These are phyloP conservation scores for Leishmania tarentolae DNA, from an alignment of 208 protist species.

Conservation along the genomic window DNA sequence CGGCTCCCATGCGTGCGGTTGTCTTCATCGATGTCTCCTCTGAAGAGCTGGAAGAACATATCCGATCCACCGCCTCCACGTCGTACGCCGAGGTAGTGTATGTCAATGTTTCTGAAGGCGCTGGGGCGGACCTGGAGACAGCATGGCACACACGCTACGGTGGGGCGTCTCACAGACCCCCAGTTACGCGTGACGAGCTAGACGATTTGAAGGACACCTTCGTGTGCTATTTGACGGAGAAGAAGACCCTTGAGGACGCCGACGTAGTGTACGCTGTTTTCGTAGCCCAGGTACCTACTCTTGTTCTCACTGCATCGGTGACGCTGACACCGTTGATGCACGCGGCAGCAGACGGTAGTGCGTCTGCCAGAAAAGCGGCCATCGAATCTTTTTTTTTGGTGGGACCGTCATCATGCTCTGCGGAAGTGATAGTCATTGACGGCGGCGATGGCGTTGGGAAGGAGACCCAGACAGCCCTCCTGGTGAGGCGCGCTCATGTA, in stretches of 20 bases:
- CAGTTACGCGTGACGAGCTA: conserved; percentile 8
- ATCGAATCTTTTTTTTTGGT: conserved; percentile 41
- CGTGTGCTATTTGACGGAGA: conserved; percentile 71
- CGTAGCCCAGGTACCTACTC: conserved; percentile 44
- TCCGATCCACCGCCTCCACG: conserved; percentile 15
- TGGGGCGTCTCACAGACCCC: neutral
- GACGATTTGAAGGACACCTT: conserved; percentile 29
- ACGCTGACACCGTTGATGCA: conserved; percentile 43
- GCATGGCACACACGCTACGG: conserved; percentile 27
- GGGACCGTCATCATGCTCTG: neutral
- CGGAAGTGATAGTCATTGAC: conserved; percentile 79
- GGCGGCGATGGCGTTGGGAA: conserved; percentile 94
- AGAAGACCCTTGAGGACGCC: conserved; percentile 44
- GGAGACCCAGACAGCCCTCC: conserved; percentile 80
- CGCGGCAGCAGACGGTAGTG: neutral
- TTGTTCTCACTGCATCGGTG: conserved; percentile 38
- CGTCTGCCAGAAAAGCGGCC: neutral
- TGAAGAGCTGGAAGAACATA: neutral
- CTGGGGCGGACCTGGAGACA: conserved; percentile 10
- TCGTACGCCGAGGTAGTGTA: conserved; percentile 11
- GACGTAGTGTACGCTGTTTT: conserved; percentile 75
- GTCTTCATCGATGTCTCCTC: conserved; percentile 23
- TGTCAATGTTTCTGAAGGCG: conserved; percentile 7
- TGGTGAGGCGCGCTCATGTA: conserved; percentile 36
- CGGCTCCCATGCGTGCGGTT: conserved; percentile 10